Evolutionary conservation across 257 asterid species (phyloP), one percentile per base, ranked within the genome.

Genomic region (Solanum piurae): DNA sequence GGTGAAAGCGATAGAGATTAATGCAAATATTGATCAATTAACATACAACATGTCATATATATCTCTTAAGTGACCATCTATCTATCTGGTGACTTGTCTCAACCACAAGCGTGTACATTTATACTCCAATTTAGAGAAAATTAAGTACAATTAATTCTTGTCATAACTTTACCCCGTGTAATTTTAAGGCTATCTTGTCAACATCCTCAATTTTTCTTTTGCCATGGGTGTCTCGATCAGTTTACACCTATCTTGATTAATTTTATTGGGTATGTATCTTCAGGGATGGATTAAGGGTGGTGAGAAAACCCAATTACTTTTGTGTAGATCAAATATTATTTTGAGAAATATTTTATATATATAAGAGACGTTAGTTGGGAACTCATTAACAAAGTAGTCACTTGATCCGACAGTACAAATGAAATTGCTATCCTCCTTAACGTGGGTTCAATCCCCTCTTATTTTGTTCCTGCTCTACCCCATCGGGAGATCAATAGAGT

Each of bases 31-130:
- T 71, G 25, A 72, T 72, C 44, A 8, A 72, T 72, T 85, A 36
- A 82, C 69, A 83, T 86, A 4, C 11, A 83, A 83, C 37, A 55
- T 18, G 49, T 20, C 64, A 31, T 40, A 83, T 80, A 10, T 27
- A 64, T 68, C 71, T 34, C 16, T 62, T 18, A 38, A 36, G 52
- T 84, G 40, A 11, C 87, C 38, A 31, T 52, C 64, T 11, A 55
- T 69, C 44, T 44, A 31, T 16, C n/a, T 71, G 8, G 14, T 72
- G 27, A 27, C 89, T 12, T 82, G 49, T 80, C 40, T 36, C 36
- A 64, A 44, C 93, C 89, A 72, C 74, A 89, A 90, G 69, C 89
- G 91, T 93, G 88, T 87, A 37, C 85, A 25, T 88, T 64, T 27
- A 34, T 6, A 16, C 5, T 46, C 87, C 64, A 44, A 27, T 1